Base-by-base conservation (phyloP, 2,329 filamentous ascomycete genomes). In the Graphiopsis chlorocephala region DNA sequence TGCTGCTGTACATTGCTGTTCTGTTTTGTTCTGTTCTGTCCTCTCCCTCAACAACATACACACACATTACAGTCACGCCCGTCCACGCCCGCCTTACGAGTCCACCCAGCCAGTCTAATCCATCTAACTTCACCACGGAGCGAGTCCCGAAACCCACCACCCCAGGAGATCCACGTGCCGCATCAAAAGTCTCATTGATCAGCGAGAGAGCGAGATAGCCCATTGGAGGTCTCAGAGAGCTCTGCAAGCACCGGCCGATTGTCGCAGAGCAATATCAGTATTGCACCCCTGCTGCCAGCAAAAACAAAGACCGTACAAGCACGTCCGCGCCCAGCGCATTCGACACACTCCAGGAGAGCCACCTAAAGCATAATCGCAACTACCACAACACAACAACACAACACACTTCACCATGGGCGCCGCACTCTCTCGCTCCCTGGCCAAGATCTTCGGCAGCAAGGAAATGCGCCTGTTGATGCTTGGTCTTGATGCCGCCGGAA, bases 401-500 rank as follows among this genome's bases (percentile, higher is more conserved):
- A 45, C 29, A n/a, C 42, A 61, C 6, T n/a, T 25, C 47, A 62
- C 33, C 48, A 98, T 98, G 94, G 94, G 94, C 78, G 91, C 86
- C 72, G 88, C 90, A 79, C 85, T 97, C 78, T 96, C 92, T 70
- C 97, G 96, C 82, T 90, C 97, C 83, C 92, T 97, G 91, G 90
- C 90, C 83, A 97, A 96, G 90, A 93, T 98, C 86, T 98, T 97
- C 83, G 94, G 94, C 83, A 96, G 92, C 64, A 97, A 97, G 84
- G 95, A 98, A 82, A 98, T 98, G 93, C 91, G 95, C 74, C 86
- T 99, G 77, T 84, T 98, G 77, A 99, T 99, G 95, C 84, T 99
- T 75, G 95, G 95, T 68, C 88, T 98, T 71, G 95, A 99, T 80
- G 95, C 95, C 68, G 95, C 95, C 64, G 95, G 95, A 81, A 99